Evolutionary conservation across 495 filamentous ascomycete species (phyloP).

Genomic region (Neurospora sp.): DNA sequence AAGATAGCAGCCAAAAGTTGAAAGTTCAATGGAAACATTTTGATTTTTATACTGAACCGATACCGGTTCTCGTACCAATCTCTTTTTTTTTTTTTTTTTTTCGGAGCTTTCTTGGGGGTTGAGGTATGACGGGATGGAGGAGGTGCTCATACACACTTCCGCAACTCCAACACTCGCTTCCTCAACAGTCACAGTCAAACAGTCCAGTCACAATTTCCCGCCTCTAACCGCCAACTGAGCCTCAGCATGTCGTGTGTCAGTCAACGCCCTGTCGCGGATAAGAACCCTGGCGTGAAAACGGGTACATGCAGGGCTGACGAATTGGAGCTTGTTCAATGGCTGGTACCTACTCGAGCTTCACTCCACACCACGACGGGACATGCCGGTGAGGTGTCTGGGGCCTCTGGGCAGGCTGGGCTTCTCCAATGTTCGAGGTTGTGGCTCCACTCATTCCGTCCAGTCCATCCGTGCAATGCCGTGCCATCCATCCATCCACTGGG

Average conservation of each 20-base stretch:
- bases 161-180: not conserved
- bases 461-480: not conserved
- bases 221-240: not conserved
- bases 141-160: not conserved
- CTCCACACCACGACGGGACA: not conserved
- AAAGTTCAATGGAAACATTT: not conserved
- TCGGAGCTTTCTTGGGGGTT: not conserved
- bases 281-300: not conserved
- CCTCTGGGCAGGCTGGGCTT: not conserved
- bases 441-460: not conserved
- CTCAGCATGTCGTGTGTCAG: not conserved
- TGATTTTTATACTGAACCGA: not conserved
- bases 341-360: not conserved
- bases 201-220: not conserved
- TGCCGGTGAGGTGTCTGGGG: not conserved
- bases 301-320: constrained; percentile 5
- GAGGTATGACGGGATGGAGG: not conserved
- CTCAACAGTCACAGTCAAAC: not conserved
- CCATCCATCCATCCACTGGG: not conserved
- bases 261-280: constrained; percentile 1
- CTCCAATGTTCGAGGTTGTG: not conserved
- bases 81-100: not conserved
- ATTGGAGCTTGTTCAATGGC: constrained; percentile 3
- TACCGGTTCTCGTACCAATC: not conserved
- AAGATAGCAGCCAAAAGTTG: not conserved